Evolutionary conservation across 768 basidiomycete species (phyloP), one percentile per base, ranked within the genome.

Genomic region (Lentinula raphanica): DNA sequence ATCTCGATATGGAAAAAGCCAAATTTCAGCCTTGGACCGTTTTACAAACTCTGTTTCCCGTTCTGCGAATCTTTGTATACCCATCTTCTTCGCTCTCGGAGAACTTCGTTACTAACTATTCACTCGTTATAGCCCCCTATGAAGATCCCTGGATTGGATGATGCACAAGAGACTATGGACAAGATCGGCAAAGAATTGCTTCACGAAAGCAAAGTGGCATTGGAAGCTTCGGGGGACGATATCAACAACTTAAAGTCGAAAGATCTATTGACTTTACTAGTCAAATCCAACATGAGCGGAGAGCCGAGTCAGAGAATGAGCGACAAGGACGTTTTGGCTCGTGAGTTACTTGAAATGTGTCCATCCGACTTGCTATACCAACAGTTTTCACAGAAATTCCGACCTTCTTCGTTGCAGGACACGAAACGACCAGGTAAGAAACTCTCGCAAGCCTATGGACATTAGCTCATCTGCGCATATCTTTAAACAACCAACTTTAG

Each of bases 241-340:
- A 67, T 61, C 4, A 63, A 70, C 27, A 67, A 66, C 8, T 68
- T 65, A 66, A 74, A 70, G 69, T 31, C 64, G 5, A 77, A 81
- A 12, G 86, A 88, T 69, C 65, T 90, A 3, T 71, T 89, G 5
- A 82, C 82, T 0, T 63, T 87, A 23, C 72, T 89, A 3, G 72
- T 88, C 44, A 76, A 76, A 59, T 86, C 87, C 3, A 90, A 89
- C 66, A 79, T 85, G 71, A 79, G 83, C 0, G 79, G 77, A 0
- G 83, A 89, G 64, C 78, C 79, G 5, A 71, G 63, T 51, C 84
- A 86, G 64, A 71, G 72, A 32, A 70, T 90, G 70, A 77, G 77
- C 0, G 87, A 90, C 54, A 76, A 76, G 31, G 87, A 89, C 59
- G 83, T 90, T 15, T 58, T 86, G 2, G 70, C 76, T 57, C 78